Conservation (phyloP, 441 rosid species). For the Rhodomyrtus psidioides region DNA sequence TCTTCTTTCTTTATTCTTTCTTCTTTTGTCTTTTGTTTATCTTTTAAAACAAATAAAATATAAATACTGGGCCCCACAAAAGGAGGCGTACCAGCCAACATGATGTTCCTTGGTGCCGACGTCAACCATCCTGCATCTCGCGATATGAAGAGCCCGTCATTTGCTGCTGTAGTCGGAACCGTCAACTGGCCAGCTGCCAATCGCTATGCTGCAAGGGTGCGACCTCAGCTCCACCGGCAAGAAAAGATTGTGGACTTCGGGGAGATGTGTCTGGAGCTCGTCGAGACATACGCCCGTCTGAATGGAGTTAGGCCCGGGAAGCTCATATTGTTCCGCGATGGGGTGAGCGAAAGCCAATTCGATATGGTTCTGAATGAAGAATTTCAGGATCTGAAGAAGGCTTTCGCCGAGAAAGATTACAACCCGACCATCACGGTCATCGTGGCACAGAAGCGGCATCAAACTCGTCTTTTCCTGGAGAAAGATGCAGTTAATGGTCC, state of each 20-base stretch:
- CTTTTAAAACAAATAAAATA: too few species aligned
- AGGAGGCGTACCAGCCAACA: too few species aligned
- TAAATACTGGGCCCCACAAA: too few species aligned
- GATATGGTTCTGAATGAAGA: conserved; percentile 87
- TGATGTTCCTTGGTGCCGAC: conserved; percentile 91
- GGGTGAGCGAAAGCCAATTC: conserved; percentile 79
- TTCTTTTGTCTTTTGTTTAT: too few species aligned
- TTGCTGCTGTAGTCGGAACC: conserved; percentile 76
- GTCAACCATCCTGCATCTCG: conserved; percentile 74
- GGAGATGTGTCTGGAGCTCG: conserved; percentile 56
- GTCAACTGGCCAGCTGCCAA: conserved; percentile 79
- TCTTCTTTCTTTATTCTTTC: too few species aligned
- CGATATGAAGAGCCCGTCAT: conserved; percentile 52
- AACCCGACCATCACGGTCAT: conserved; percentile 56
- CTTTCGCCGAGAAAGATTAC: conserved; percentile 28
- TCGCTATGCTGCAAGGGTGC: conserved; percentile 60
- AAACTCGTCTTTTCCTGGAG: conserved; percentile 61
- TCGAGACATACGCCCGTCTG: conserved; percentile 29
- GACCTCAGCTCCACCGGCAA: conserved; percentile 42
- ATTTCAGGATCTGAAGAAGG: conserved; percentile 36
- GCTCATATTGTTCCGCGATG: conserved; percentile 72
- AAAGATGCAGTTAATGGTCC: conserved; percentile 18
- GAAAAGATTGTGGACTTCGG: conserved; percentile 61
- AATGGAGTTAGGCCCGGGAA: conserved; percentile 39
- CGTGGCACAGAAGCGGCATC: conserved; percentile 83